Percentiles rank a stretch among this genome's conserved stretches.
phyloP scores from a whole-genome alignment of 2,329 filamentous ascomycete species.

The Aspergillus fumigatus region DNA sequence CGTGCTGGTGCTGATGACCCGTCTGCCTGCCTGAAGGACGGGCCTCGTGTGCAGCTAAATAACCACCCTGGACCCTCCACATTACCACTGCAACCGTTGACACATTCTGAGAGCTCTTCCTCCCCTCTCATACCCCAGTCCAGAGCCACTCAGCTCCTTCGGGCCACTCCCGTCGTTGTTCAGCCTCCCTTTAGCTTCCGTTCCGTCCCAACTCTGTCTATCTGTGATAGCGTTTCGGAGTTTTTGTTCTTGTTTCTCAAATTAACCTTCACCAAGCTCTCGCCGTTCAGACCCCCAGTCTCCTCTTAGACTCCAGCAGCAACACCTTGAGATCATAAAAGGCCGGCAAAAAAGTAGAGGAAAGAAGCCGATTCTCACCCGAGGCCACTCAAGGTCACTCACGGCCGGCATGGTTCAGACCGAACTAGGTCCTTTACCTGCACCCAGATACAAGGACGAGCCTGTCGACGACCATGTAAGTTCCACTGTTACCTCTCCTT shows the following conservation, averaged over 20 bases:
- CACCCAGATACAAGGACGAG: constrained; percentile 47
- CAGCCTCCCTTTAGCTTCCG: constrained; percentile 23
- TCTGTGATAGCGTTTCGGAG: constrained; percentile 14
- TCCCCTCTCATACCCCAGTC: constrained; percentile 12
- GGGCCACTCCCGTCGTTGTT: constrained; percentile 19
- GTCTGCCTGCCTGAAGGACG: constrained; percentile 21
- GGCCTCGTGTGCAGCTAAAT: constrained; percentile 34
- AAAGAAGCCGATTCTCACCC: constrained; percentile 11
- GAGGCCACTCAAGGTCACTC: constrained; percentile 26
- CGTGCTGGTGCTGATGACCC: constrained; percentile 10
- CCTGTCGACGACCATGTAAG: constrained; percentile 45
- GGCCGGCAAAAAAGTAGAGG: constrained; percentile 1
- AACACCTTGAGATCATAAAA: constrained; percentile 2
- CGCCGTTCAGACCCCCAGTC: constrained; percentile 11
- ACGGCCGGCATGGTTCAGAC: constrained; percentile 43
- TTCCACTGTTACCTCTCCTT: constrained; percentile 11
- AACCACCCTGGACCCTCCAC: constrained; percentile 39
- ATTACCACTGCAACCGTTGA: constrained; percentile 20
- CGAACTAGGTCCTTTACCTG: constrained; percentile 35
- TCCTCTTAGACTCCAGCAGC: constrained; percentile 2
- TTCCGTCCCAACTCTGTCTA: constrained; percentile 17
- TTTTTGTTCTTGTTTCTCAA: constrained; percentile 14
- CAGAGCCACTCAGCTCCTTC: constrained; percentile 22
- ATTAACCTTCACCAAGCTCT: constrained; percentile 12
- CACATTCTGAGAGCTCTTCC: constrained; percentile 9